These are phyloP conservation scores for Hura crepitans DNA, from an alignment of 441 rosid species.

Conservation along the genomic window DNA sequence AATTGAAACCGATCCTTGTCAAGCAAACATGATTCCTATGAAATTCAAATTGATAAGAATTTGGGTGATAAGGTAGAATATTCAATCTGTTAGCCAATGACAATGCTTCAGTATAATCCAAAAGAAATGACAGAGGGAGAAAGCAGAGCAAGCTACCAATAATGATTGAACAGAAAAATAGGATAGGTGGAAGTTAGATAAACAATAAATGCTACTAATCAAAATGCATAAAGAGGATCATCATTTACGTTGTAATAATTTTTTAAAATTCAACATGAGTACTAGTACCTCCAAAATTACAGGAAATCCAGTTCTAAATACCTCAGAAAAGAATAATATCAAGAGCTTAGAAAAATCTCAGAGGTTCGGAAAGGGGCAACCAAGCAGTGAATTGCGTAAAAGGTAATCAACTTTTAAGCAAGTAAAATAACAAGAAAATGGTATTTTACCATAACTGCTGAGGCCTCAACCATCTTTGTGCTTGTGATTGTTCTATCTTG, in stretches of 20 bases:
- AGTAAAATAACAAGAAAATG: neutral
- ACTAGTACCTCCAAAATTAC: neutral
- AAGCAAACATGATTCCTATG: slow-evolving; percentile 38
- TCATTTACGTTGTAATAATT: neutral
- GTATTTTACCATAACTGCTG: slow-evolving; percentile 37
- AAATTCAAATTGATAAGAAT: slow-evolving; percentile 19
- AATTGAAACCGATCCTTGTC: slow-evolving; percentile 38
- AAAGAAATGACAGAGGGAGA: neutral
- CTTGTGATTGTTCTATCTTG: slow-evolving; percentile 35
- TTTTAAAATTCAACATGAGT: neutral
- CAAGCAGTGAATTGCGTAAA: neutral
- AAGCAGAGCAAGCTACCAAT: neutral
- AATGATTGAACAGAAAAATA: neutral
- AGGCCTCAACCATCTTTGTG: slow-evolving; percentile 33
- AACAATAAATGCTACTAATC: neutral
- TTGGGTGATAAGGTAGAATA: neutral
- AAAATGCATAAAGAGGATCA: neutral
- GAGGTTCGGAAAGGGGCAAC: neutral
- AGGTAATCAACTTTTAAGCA: neutral
- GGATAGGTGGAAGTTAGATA: neutral
- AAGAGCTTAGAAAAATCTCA: slow-evolving; percentile 4
- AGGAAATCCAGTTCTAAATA: neutral
- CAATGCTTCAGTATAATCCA: neutral
- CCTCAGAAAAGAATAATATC: slow-evolving; percentile 3
- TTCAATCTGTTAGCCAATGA: neutral